Base-by-base conservation (phyloP, 2,329 filamentous ascomycete genomes). In the Westerdykella sp. region DNA sequence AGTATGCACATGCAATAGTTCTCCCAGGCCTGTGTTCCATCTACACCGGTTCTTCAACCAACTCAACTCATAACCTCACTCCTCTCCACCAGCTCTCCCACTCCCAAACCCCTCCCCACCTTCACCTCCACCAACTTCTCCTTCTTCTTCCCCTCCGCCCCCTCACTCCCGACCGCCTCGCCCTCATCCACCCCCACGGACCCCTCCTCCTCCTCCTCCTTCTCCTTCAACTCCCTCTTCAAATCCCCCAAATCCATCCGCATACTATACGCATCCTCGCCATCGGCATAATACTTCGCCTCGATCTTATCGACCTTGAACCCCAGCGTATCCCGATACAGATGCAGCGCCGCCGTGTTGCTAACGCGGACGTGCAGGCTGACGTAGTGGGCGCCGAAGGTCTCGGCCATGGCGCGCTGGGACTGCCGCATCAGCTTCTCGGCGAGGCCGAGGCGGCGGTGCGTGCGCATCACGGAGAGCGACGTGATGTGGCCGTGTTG, bases 351-450 rank as follows among this genome's bases (percentile, higher is more conserved):
- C 6, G 93, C 93, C 48, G 80, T 79, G 75, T 98, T 98, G 69
- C 86, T 93, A 41, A 95, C 81, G 61, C 93, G 90, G 51, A 98
- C 93, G 73, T 98, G 93, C 28, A 98, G 80, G 28, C 87, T 94
- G 62, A 98, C 91, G 73, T 96, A 97, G 65, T 85, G 80, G 1
- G 90, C 93, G 59, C 81, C 79, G 65, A 91, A 96, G 28, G 87
- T 90, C 69, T 98, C 93, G 46, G 90, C 89, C 93, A 98, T 98
- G 58, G 93, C 93, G 58, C 87, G 79, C 73, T 96, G 91, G 59
- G 85, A 89, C 75, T 97, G 93, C 40, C 90, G 77, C 93, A 98
- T 98, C 56, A 98, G 73, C 74, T 95, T 94, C 77, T 98, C 93
- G 6, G 93, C 93, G 54, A 98, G 86, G 0, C 93, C 93, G 46